Evolutionary conservation across 2,329 filamentous ascomycete species (phyloP).

Genomic region (Xylaria hypoxylon): DNA sequence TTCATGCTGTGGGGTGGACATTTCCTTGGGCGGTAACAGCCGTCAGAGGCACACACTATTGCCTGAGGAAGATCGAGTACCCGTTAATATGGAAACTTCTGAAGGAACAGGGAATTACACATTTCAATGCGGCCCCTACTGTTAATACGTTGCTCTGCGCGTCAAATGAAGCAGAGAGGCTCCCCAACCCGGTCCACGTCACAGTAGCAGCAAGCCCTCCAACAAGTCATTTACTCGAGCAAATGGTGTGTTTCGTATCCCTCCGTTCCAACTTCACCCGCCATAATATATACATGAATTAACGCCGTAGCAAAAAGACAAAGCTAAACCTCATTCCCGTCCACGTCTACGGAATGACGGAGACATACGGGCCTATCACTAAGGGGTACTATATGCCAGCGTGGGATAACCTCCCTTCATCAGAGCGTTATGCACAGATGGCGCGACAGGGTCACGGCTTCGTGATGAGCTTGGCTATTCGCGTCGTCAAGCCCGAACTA

Average conservation of each 20-base stretch:
- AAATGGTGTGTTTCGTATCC: slow-evolving; percentile 72
- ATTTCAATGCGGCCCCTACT: slow-evolving; percentile 95
- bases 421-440: slow-evolving; percentile 90
- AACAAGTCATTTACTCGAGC: slow-evolving; percentile 88
- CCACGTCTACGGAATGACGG: slow-evolving; percentile 88
- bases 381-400: slow-evolving; percentile 89
- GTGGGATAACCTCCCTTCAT: slow-evolving; percentile 79
- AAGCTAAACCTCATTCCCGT: slow-evolving; percentile 86
- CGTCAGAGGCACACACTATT: slow-evolving; percentile 94
- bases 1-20: slow-evolving; percentile 81
- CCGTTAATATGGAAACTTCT: slow-evolving; percentile 89
- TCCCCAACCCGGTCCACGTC: slow-evolving; percentile 80
- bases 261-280: background rate
- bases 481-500: slow-evolving; percentile 80
- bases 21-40: slow-evolving; percentile 95
- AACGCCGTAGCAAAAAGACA: slow-evolving; percentile 38
- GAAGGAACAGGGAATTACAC: slow-evolving; percentile 87
- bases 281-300: background rate
- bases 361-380: slow-evolving; percentile 96
- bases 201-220: slow-evolving; percentile 95
- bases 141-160: slow-evolving; percentile 95
- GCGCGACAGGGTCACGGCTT: slow-evolving; percentile 94
- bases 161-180: slow-evolving; percentile 75
- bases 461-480: slow-evolving; percentile 81
- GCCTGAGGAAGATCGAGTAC: slow-evolving; percentile 94